phyloP scores from a whole-genome alignment of 1,284 basidiomycete genomes.

The Ceratobasidium sp. region DNA sequence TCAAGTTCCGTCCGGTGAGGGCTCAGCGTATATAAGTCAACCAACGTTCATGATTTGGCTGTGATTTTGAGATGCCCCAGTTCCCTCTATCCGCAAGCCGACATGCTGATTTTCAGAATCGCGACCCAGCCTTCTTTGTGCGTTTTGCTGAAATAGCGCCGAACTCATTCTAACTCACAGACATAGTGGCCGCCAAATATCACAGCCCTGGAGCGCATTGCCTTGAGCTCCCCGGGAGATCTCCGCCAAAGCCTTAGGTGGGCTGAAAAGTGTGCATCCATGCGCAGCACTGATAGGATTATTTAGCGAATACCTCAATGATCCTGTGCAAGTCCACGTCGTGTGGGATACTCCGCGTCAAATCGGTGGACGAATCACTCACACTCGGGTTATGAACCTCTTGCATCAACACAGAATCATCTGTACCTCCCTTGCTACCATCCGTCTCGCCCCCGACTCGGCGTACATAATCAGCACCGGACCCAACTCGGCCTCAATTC shows the following conservation, averaged over 20 bases:
- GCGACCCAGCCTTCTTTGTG: constrained; percentile 22
- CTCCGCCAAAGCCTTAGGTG: constrained; percentile 29
- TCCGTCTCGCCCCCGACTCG: background rate
- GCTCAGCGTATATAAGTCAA: too few relatives aligned
- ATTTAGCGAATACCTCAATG: constrained; percentile 15
- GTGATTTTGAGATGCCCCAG: constrained; percentile 15
- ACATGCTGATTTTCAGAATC: constrained; percentile 4
- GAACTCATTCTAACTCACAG: background rate
- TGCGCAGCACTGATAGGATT: background rate
- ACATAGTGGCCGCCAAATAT: constrained; percentile 26
- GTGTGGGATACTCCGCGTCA: constrained; percentile 27
- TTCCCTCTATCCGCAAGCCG: constrained; percentile 29
- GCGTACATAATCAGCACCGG: background rate
- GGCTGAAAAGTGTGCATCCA: background rate
- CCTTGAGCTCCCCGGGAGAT: constrained; percentile 27
- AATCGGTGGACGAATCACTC: constrained; percentile 6
- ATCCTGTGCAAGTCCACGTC: constrained; percentile 18
- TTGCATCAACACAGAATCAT: constrained; percentile 24
- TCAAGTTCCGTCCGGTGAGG: too few relatives aligned
- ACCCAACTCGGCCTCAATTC: background rate
- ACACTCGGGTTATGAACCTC: constrained; percentile 28
- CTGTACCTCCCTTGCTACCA: constrained; percentile 29
- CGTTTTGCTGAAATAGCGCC: background rate
- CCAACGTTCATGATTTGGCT: too few relatives aligned
- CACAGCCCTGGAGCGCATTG: constrained; percentile 32